These are phyloP conservation scores for Trichoderma sp. DNA, from an alignment of 2,329 filamentous ascomycete genomes.

Conservation along the genomic window DNA sequence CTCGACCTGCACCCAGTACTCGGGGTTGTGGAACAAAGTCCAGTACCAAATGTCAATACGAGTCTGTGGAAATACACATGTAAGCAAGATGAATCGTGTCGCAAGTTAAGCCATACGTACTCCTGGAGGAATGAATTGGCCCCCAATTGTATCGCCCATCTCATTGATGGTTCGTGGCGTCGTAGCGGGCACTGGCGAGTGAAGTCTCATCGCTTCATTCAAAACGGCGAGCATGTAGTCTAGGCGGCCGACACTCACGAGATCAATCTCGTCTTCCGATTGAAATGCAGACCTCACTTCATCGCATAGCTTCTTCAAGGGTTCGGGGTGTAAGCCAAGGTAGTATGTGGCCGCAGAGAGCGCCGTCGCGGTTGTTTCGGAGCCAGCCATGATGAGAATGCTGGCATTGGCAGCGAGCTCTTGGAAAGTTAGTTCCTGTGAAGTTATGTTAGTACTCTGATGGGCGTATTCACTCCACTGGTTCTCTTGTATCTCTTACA, in stretches of 20 bases:
- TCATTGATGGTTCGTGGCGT: conserved; percentile 37
- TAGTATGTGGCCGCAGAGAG: conserved; percentile 32
- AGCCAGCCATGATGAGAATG: conserved; percentile 32
- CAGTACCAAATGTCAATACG: conserved; percentile 39
- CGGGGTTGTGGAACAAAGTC: conserved; percentile 36
- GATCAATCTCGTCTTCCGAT: conserved; percentile 24
- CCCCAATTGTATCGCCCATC: conserved; percentile 34
- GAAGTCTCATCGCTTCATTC: conserved; percentile 51
- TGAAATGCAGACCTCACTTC: conserved; percentile 34
- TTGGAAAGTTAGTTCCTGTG: conserved; percentile 17
- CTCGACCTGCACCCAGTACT: conserved; percentile 36
- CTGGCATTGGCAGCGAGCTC: conserved; percentile 23
- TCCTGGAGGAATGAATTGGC: conserved; percentile 35
- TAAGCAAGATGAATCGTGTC: neutral
- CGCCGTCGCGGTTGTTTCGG: conserved; percentile 37
- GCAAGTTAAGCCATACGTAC: conserved; percentile 27
- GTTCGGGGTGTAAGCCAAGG: conserved; percentile 34
- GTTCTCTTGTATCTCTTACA: neutral
- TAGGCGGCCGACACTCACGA: conserved; percentile 18
- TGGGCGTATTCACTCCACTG: too few species aligned
- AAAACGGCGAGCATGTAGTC: conserved; percentile 53
- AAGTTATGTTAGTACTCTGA: neutral
- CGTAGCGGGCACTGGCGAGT: conserved; percentile 44
- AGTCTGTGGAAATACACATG: conserved; percentile 10
- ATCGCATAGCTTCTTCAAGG: conserved; percentile 34